phyloP scores from a whole-genome alignment of 352 stramenopile species.

The Pythium rishiriense region DNA sequence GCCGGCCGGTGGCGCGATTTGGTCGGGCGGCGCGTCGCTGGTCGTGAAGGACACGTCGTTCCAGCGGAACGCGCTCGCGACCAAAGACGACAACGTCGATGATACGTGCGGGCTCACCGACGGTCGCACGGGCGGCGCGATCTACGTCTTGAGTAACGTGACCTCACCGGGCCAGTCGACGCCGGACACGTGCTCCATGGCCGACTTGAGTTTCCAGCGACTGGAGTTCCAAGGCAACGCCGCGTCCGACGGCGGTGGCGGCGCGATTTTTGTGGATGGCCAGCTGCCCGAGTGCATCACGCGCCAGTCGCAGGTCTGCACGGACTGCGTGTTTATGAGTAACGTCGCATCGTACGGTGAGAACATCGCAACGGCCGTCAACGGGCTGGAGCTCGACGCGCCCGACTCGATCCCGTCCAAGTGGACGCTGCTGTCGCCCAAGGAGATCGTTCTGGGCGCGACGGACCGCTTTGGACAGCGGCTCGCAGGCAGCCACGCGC shows the following conservation, averaged over 20 bases:
- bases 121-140: conserved; percentile 1
- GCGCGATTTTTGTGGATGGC: conserved; percentile 14
- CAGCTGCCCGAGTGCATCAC: conserved; percentile 9
- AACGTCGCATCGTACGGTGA: conserved; percentile 5
- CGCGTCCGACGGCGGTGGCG: conserved; percentile 13
- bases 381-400: background rate
- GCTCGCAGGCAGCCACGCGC: background rate
- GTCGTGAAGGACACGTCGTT: background rate
- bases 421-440: background rate
- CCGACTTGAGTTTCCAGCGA: background rate
- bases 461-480: conserved; percentile 12
- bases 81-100: background rate
- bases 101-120: background rate
- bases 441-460: background rate
- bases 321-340: background rate
- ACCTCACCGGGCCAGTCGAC: background rate
- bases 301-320: background rate
- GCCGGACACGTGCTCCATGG: background rate
- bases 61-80: background rate
- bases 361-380: background rate
- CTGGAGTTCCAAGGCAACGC: conserved; percentile 8
- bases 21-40: background rate
- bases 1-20: conserved; percentile 3
- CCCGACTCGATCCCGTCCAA: background rate
- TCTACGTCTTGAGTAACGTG: conserved; percentile 1